Conservation (phyloP, 2,329 filamentous ascomycete species). For the Fusarium miscanthi region DNA sequence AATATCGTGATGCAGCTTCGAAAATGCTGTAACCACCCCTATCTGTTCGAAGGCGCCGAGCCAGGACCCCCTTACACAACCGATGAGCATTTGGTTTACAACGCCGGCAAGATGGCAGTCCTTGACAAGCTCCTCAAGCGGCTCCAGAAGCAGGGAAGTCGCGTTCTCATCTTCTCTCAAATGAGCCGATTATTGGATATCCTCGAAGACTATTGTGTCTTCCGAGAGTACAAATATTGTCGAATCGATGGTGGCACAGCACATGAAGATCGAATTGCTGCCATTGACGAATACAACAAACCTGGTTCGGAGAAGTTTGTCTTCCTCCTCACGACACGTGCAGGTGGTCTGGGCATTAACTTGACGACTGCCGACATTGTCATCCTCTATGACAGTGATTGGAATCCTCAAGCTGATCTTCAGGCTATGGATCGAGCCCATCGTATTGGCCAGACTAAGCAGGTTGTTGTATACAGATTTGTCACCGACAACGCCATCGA, state of each 20-base stretch:
- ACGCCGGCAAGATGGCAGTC: constrained; percentile 97
- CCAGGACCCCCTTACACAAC: constrained; percentile 98
- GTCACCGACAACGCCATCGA: constrained; percentile 98
- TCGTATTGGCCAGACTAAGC: constrained; percentile 98
- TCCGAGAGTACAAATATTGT: constrained; percentile 94
- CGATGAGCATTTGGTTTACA: constrained; percentile 93
- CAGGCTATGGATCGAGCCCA: constrained; percentile 99
- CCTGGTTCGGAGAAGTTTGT: constrained; percentile 95
- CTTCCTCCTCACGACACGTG: constrained; percentile 93
- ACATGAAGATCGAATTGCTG: constrained; percentile 96
- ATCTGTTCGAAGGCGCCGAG: constrained; percentile 96
- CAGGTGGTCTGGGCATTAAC: constrained; percentile 96
- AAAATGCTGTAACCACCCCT: constrained; percentile 99
- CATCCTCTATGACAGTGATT: constrained; percentile 96
- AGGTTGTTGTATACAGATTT: constrained; percentile 95
- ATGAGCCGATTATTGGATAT: constrained; percentile 99
- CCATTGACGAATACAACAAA: constrained; percentile 99
- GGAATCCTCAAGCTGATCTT: constrained; percentile 98
- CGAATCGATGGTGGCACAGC: constrained; percentile 97
- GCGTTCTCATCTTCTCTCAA: constrained; percentile 98
- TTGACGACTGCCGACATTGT: constrained; percentile 95
- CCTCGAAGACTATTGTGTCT: constrained; percentile 97
- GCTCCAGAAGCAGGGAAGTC: constrained; percentile 86
- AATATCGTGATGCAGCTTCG: constrained; percentile 99
- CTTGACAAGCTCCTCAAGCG: constrained; percentile 90